Conservation (phyloP, 108 stramenopile genomes). For the Discostella pseudostelligera region DNA sequence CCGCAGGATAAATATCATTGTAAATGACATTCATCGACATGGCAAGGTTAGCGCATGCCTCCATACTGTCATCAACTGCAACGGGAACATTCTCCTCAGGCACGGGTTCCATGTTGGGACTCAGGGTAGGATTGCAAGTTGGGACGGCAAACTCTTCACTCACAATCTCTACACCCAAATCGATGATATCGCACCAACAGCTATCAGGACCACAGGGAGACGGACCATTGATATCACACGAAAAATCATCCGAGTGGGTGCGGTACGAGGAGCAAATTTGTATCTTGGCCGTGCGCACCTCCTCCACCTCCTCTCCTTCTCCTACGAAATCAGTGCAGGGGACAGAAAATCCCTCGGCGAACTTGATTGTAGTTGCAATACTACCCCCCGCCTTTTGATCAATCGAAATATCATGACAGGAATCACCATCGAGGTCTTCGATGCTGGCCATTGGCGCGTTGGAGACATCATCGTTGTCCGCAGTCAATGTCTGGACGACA, state of each 20-base stretch:
- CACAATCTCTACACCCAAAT: neutral
- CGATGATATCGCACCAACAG: conserved; percentile 12
- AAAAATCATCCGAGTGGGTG: neutral
- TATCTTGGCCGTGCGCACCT: neutral
- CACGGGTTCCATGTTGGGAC: neutral
- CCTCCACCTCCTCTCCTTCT: neutral
- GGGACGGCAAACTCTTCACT: neutral
- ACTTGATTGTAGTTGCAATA: neutral
- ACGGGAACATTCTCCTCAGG: neutral
- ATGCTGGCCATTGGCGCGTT: neutral
- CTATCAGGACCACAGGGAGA: neutral
- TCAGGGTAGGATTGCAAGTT: neutral
- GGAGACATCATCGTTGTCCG: neutral
- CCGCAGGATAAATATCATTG: neutral
- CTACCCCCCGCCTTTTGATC: neutral
- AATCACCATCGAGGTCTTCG: neutral
- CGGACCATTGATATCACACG: conserved; percentile 1
- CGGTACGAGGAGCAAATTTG: conserved; percentile 4
- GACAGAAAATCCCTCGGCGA: neutral
- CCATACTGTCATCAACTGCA: neutral
- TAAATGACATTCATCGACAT: neutral
- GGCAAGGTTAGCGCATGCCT: neutral
- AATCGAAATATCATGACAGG: neutral
- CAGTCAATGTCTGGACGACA: neutral
- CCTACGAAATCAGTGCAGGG: neutral